These are phyloP conservation scores for Pyrenophora tritici-repentis DNA, from an alignment of 2,329 filamentous ascomycete genomes.

Conservation along the genomic window DNA sequence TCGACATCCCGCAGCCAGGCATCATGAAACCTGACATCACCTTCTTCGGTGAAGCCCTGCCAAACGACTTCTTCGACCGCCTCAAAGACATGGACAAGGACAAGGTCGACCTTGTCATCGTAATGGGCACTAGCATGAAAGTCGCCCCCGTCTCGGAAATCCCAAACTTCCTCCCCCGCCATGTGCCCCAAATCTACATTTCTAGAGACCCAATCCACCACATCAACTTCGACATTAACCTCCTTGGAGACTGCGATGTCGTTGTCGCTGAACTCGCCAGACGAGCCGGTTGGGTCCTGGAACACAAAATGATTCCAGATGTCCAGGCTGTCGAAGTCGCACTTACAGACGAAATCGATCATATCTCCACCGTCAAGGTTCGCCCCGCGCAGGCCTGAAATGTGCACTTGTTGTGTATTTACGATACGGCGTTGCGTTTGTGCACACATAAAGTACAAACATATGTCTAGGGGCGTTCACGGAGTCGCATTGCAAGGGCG, in stretches of 20 bases:
- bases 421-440: no score
- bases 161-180: slow-evolving; percentile 74
- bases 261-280: slow-evolving; percentile 86
- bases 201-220: slow-evolving; percentile 82
- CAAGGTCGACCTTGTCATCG: slow-evolving; percentile 84
- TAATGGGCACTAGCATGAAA: slow-evolving; percentile 95
- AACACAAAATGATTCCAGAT: slow-evolving; percentile 81
- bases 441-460: no score
- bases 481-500: no score
- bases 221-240: slow-evolving; percentile 93
- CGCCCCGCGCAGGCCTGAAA: slow-evolving; percentile 16
- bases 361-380: slow-evolving; percentile 38
- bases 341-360: slow-evolving; percentile 36
- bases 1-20: slow-evolving; percentile 70
- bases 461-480: no score
- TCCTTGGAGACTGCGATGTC: slow-evolving; percentile 93
- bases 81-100: slow-evolving; percentile 81
- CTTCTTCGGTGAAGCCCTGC: slow-evolving; percentile 92
- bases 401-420: no score
- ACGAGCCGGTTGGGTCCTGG: slow-evolving; percentile 77
- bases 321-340: slow-evolving; percentile 65
- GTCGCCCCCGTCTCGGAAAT: slow-evolving; percentile 95
- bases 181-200: slow-evolving; percentile 89
- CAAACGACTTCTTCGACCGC: slow-evolving; percentile 78
- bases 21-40: slow-evolving; percentile 98